Conservation (phyloP, 148 eudicot species). For the Spergularia marina region DNA sequence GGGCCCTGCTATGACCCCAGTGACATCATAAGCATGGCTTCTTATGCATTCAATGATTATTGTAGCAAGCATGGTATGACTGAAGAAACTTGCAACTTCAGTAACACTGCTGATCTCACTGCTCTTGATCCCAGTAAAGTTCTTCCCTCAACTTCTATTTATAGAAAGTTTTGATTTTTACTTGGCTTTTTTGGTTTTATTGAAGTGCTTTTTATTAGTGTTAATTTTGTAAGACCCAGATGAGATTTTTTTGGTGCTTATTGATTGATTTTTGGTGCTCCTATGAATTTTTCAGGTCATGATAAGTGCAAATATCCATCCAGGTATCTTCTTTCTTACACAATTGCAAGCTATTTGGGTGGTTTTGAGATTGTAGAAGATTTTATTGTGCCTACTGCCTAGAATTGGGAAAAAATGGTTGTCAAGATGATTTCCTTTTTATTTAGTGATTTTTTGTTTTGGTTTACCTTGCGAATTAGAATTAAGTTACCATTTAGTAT, state of each 20-base stretch:
- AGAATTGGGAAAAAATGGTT: neutral
- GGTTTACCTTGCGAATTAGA: neutral
- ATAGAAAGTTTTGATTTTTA: neutral
- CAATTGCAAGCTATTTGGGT: neutral
- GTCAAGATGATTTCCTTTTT: neutral
- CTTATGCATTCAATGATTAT: slow-evolving; percentile 81
- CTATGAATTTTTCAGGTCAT: slow-evolving; percentile 49
- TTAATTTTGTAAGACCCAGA: neutral
- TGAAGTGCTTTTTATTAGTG: too few relatives aligned
- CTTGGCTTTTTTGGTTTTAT: neutral
- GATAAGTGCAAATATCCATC: slow-evolving; percentile 64
- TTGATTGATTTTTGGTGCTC: slow-evolving; percentile 1
- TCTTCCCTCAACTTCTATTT: neutral
- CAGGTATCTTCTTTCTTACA: slow-evolving; percentile 38
- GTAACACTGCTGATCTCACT: slow-evolving; percentile 68
- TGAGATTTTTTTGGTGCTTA: neutral
- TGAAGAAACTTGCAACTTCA: slow-evolving; percentile 62
- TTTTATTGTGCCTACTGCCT: neutral
- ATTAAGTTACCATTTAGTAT: neutral
- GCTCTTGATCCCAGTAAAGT: slow-evolving; percentile 70
- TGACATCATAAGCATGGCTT: slow-evolving; percentile 65
- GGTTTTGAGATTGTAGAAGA: neutral
- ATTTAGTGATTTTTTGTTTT: neutral
- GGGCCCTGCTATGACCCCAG: slow-evolving; percentile 73
- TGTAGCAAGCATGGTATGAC: slow-evolving; percentile 63